These are phyloP conservation scores for Arachis monticola DNA, from an alignment of 331 rosid genomes.

Conservation along the genomic window DNA sequence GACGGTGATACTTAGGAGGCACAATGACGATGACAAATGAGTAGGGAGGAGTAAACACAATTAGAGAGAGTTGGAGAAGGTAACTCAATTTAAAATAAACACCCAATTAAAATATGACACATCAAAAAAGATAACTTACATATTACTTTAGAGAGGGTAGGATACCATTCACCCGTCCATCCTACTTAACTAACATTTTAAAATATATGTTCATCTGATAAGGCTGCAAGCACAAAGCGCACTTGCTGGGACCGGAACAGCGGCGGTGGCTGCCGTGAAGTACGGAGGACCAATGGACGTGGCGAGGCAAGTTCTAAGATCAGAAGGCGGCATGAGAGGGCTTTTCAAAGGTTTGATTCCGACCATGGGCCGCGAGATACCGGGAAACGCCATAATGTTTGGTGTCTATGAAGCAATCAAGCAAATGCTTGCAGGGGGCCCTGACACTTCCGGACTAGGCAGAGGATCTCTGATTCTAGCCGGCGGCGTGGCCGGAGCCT, in stretches of 20 bases:
- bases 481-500: constrained; percentile 89
- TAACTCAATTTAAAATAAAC: too few species aligned
- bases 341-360: constrained; percentile 93
- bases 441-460: constrained; percentile 74
- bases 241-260: constrained; percentile 58
- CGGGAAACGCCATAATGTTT: constrained; percentile 92
- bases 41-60: too few species aligned
- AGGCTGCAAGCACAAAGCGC: constrained; percentile 98
- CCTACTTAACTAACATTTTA: background rate
- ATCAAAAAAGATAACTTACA: too few species aligned
- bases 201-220: constrained; percentile 14
- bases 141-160: too few species aligned
- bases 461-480: constrained; percentile 84
- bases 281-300: constrained; percentile 98
- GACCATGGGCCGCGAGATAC: constrained; percentile 86
- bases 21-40: too few species aligned
- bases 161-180: too few species aligned
- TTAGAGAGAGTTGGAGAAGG: too few species aligned
- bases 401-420: constrained; percentile 88
- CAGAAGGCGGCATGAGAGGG: constrained; percentile 87
- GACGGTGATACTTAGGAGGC: too few species aligned
- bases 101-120: too few species aligned
- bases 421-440: constrained; percentile 78
- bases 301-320: constrained; percentile 76
- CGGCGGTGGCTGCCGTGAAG: constrained; percentile 64